phyloP scores from a whole-genome alignment of 164 flowering plant species.

The Cinnamomum micranthum region DNA sequence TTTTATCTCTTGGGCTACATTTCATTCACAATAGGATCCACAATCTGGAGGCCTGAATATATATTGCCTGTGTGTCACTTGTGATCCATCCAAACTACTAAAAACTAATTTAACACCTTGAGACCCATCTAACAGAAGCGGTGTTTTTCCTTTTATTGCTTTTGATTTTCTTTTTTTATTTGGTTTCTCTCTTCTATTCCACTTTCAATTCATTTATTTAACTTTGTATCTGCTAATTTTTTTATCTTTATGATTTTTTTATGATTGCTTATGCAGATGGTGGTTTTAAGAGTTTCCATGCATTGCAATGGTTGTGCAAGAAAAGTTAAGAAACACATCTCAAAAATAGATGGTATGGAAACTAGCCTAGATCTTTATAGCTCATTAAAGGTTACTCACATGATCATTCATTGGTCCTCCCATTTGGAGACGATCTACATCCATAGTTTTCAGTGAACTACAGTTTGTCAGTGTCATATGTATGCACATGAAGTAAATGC shows the following conservation, averaged over 20 bases:
- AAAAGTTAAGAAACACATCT: slow-evolving; percentile 80
- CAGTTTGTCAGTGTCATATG: too few species aligned
- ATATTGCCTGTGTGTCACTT: not conserved
- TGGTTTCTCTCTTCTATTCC: not conserved
- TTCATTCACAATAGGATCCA: not conserved
- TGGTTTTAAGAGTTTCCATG: slow-evolving; percentile 82
- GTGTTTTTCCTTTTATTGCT: not conserved
- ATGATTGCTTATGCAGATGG: slow-evolving; percentile 48
- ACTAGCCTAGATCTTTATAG: too few species aligned
- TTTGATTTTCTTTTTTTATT: not conserved
- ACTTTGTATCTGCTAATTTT: not conserved
- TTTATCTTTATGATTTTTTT: too few species aligned
- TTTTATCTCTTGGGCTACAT: not conserved
- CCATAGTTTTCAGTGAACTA: too few species aligned
- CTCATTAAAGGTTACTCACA: too few species aligned
- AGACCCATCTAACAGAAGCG: not conserved
- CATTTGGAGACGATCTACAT: too few species aligned
- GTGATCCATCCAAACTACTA: not conserved
- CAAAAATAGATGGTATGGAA: slow-evolving; percentile 77
- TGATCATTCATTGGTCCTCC: too few species aligned
- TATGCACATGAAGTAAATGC: too few species aligned
- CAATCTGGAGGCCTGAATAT: not conserved
- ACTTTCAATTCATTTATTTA: not conserved
- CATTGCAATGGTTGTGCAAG: slow-evolving; percentile 97
- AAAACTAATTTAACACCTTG: not conserved